A percentile compares a stretch with the other conserved stretches of the same genome.
Conservation (phyloP, 345 rosid genomes). For the Kernera saxatilis region DNA sequence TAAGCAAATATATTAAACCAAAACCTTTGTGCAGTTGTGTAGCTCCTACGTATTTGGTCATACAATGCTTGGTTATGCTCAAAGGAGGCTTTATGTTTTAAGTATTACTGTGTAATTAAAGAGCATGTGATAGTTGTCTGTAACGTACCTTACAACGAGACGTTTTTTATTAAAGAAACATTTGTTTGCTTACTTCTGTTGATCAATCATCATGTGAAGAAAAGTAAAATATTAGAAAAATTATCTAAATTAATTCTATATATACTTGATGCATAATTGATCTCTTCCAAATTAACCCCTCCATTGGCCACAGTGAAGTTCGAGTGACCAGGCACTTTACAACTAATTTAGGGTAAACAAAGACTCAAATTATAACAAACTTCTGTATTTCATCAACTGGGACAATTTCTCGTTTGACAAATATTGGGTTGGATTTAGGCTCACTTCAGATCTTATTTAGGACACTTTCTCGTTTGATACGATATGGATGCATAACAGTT, state of each 20-base stretch:
- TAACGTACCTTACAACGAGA: background rate
- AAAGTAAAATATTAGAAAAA: background rate
- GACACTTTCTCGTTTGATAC: too few species aligned
- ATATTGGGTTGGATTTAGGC: background rate
- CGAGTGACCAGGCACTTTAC: too few species aligned
- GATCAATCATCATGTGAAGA: background rate
- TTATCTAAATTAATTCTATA: background rate
- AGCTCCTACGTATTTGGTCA: background rate
- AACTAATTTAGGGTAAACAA: background rate
- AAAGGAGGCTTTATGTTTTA: background rate
- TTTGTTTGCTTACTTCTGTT: background rate
- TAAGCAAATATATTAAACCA: background rate
- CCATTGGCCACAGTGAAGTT: background rate
- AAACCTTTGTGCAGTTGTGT: background rate
- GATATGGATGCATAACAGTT: background rate
- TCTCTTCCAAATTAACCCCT: background rate
- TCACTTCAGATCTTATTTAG: background rate
- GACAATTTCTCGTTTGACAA: background rate
- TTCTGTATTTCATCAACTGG: background rate
- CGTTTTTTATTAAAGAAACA: background rate
- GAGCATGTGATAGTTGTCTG: conserved; percentile 15
- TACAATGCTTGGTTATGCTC: background rate
- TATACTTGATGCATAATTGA: background rate
- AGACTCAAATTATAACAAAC: background rate
- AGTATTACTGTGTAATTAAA: background rate